phyloP scores from a whole-genome alignment of 768 basidiomycete species.

The Pisolithus orientalis region DNA sequence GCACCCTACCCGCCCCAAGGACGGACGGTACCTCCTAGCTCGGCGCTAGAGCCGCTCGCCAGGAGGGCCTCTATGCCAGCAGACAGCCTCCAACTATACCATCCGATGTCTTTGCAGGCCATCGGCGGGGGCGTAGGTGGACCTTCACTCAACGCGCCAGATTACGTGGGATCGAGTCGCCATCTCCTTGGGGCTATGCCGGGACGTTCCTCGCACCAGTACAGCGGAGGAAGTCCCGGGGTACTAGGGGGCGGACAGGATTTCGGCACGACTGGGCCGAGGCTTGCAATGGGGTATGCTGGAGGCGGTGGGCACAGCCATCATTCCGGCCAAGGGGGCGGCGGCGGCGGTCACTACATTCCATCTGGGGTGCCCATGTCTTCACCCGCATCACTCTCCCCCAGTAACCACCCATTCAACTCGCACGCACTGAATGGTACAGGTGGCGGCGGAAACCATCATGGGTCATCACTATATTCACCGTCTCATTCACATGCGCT shows the following conservation, averaged over 20 bases:
- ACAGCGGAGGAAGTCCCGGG: conserved; percentile 10
- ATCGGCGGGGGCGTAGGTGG: neutral
- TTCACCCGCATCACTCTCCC: conserved; percentile 44
- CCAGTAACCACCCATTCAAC: conserved; percentile 22
- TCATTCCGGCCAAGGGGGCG: conserved; percentile 33
- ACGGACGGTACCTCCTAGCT: conserved; percentile 19
- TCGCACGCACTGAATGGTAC: conserved; percentile 21
- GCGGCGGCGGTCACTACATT: conserved; percentile 24
- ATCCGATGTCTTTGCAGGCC: conserved; percentile 73
- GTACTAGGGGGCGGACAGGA: conserved; percentile 13
- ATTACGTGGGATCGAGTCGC: conserved; percentile 38
- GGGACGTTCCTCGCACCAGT: conserved; percentile 26
- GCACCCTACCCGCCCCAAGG: conserved; percentile 57
- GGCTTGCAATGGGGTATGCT: conserved; percentile 34
- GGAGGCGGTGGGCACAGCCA: conserved; percentile 31
- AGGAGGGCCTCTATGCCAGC: conserved; percentile 65
- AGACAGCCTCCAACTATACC: conserved; percentile 69
- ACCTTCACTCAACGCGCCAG: conserved; percentile 22
- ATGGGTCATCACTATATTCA: conserved; percentile 17
- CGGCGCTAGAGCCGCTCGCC: conserved; percentile 32
- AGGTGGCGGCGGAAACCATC: conserved; percentile 8
- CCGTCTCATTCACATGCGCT: conserved; percentile 16
- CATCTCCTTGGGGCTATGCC: conserved; percentile 40
- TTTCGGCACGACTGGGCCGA: conserved; percentile 20
- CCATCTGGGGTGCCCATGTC: conserved; percentile 43